phyloP scores from a whole-genome alignment of 495 filamentous ascomycete species.

The Aspergillus kassunensis region DNA sequence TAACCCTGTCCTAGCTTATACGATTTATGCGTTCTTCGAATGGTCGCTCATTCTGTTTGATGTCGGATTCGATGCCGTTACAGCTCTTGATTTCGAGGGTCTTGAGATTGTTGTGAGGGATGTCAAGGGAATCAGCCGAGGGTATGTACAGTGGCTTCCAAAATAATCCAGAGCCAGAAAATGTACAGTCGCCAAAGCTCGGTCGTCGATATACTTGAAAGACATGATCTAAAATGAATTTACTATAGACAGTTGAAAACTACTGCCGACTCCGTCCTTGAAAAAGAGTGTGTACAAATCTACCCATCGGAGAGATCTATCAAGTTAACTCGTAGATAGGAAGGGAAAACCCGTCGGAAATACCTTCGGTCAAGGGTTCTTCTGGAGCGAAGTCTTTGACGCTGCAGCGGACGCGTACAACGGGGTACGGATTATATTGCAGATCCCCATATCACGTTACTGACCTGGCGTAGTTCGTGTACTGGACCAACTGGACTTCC shows the following conservation, averaged over 20 bases:
- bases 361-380: conserved; percentile 68
- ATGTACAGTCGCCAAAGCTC: conserved; percentile 45
- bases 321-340: conserved; percentile 51
- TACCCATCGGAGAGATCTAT: conserved; percentile 13
- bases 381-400: conserved; percentile 70
- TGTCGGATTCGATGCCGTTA: conserved; percentile 94
- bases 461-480: conserved; percentile 66
- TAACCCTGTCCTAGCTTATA: conserved; percentile 65
- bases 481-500: conserved; percentile 92
- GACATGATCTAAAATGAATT: conserved; percentile 44
- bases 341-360: conserved; percentile 71
- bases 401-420: conserved; percentile 87
- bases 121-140: conserved; percentile 87
- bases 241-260: conserved; percentile 52
- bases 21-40: conserved; percentile 97
- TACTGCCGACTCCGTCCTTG: conserved; percentile 70
- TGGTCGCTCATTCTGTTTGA: conserved; percentile 95
- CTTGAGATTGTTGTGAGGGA: conserved; percentile 89
- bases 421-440: conserved; percentile 55
- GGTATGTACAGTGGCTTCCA: conserved; percentile 99
- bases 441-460: not conserved
- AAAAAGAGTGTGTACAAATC: conserved; percentile 73
- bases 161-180: conserved; percentile 58
- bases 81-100: conserved; percentile 86
- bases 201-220: conserved; percentile 32